Evolutionary conservation across 176 grass and related monocot species (phyloP).

Genomic region (Chrysopogon serrulatus): DNA sequence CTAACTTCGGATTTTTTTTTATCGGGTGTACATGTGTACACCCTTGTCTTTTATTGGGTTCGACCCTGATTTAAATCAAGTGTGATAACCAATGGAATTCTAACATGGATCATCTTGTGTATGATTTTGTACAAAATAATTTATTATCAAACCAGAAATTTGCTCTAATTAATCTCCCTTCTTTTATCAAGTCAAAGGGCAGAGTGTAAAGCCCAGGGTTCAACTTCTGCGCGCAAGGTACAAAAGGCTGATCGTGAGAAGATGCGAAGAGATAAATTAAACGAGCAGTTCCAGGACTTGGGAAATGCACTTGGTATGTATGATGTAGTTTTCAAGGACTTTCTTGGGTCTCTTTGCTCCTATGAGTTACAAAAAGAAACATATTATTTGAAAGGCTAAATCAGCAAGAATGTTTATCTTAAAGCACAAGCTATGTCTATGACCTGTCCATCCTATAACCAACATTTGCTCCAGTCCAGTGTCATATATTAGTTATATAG

Average conservation of each 20-base stretch:
- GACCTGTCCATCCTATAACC: not conserved
- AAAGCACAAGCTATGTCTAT: not conserved
- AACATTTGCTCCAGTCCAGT: not conserved
- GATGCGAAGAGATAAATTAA: slow-evolving; percentile 82
- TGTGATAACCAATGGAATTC: not conserved
- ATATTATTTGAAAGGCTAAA: not conserved
- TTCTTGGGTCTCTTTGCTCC: slow-evolving; percentile 8
- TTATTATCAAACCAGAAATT: not conserved
- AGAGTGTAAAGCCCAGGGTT: slow-evolving; percentile 24
- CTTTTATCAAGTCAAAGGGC: slow-evolving; percentile 24
- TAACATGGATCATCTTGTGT: not conserved
- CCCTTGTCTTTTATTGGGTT: not conserved
- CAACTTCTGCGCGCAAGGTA: slow-evolving; percentile 44
- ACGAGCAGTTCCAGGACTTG: slow-evolving; percentile 80
- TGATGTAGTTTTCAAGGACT: not conserved
- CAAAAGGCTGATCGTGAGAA: slow-evolving; percentile 96
- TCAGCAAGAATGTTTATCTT: not conserved
- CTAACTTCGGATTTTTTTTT: not conserved
- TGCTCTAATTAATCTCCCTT: not conserved
- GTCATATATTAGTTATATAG: not conserved
- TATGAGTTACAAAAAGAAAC: not conserved
- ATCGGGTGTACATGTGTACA: not conserved
- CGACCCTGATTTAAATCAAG: not conserved
- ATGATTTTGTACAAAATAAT: not conserved
- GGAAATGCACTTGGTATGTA: slow-evolving; percentile 87